Base-by-base conservation (phyloP, 108 stramenopile species). In the Nitzschia sp. region DNA sequence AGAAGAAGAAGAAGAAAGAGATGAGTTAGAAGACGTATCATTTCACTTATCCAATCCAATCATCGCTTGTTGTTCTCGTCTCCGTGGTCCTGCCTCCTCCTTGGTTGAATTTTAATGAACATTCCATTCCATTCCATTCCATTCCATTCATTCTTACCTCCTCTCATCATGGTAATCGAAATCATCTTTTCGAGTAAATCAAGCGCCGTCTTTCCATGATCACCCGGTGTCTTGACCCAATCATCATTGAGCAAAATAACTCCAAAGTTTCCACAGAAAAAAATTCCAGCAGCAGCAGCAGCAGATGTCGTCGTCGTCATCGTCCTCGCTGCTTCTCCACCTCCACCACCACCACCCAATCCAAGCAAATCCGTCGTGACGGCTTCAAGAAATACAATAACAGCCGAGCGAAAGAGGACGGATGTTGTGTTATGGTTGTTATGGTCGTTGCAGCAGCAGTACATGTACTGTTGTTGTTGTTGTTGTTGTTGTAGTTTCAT, bases 161-260 rank as follows among this genome's bases (percentile, higher is more conserved):
- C 91, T 69, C 91, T 72, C 91, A 92, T 92, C 91, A 92, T 92
- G 27, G 91, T 92, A 9, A 92, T 83, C 35, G 76, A 59, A 26
- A 92, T 69, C 88, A 92, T 88, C 60, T 86, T 76, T 44, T 89
- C 85, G 35, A 92, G 36, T 0, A 85, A 63, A 65, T 85, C 83
- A 63, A 89, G 75, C 17, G 86, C 86, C 2, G 77, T 54, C 56
- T 80, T 59, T 31, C 28, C 16, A 41, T 41, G 13, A 21, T 84
- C 86, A 13, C 77, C 68, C 54, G 80, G 80, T 13, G 71, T 60
- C 3, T 55, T 28, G 1, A 83, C 32, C 91, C 91, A 92, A 0
- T 58, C 35, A 26, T 83, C 74, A 68, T 89, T 81, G 47, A 92
- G 56, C 1, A 92, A 35, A 47, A 92, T 63, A 13, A 89, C 63